Base-by-base conservation (phyloP, 2,329 filamentous ascomycete species). In the Neophaeococcomyces aloes region DNA sequence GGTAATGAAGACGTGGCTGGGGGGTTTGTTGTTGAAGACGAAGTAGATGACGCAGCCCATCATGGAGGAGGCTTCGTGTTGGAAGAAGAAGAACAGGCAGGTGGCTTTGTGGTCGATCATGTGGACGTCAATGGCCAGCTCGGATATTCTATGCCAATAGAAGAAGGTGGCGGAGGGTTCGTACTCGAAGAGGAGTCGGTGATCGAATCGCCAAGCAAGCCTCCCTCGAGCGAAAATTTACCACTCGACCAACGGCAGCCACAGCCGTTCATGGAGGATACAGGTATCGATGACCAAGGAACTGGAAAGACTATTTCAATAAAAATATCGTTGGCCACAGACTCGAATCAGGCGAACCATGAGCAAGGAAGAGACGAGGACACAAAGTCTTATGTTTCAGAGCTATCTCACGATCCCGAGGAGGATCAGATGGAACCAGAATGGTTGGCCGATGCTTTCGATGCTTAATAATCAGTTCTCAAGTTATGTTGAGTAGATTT, bases 391-490 rank as follows among this genome's bases (percentile, higher is more conserved):
- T 29, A 62, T 31, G 69, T 66, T 0, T 78, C 74, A 4, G 56
- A 79, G 36, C 59, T 75, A 6, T 75, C 76, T 1, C 72, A 80
- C 52, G 77, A 81, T 53, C 76, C 77, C 0, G 77, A 80, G 25
- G 77, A 81, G 52, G 75, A 79, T 38, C 76, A 80, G 56, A 75
- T 75, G 2, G 76, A 80, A 49, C 77, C 77, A 2, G 76, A 80
- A 33, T 81, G 77, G 77, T 57, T 81, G 10, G 37, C 33, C n/a
- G 43, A 46, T n/a, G 43, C 37, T 7, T 31, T 43, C 19, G 39
- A 43, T 15, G 38, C n/a, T n/a, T n/a, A n/a, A n/a, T n/a, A n/a
- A n/a, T n/a, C n/a, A n/a, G n/a, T n/a, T n/a, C n/a, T n/a, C n/a
- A n/a, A n/a, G n/a, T n/a, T n/a, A n/a, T n/a, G n/a, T n/a, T n/a